These are phyloP conservation scores for Conoideocrella luteorostrata DNA, from an alignment of 2,329 filamentous ascomycete genomes.

Conservation along the genomic window DNA sequence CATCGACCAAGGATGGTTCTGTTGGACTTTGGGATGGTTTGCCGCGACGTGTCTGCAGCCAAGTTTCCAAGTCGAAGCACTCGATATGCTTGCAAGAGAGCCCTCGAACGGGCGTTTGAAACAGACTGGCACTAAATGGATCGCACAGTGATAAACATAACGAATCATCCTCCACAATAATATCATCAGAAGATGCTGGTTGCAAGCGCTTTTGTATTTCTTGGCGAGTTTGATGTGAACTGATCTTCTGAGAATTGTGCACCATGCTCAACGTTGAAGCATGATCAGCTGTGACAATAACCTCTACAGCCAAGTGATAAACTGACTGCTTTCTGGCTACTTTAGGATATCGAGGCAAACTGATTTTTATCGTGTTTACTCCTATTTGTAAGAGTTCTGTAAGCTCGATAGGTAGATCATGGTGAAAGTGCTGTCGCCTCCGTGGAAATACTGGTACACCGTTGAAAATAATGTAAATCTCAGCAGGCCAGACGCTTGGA, in stretches of 20 bases:
- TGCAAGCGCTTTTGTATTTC: conserved; percentile 48
- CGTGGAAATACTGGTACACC: conserved; percentile 48
- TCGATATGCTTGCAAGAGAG: conserved; percentile 67
- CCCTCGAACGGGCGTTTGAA: conserved; percentile 66
- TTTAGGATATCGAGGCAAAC: conserved; percentile 21
- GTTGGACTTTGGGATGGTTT: conserved; percentile 25
- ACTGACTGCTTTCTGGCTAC: conserved; percentile 16
- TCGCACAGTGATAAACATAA: conserved; percentile 57
- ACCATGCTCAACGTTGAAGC: conserved; percentile 35
- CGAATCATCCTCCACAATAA: conserved; percentile 51
- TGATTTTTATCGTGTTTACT: conserved; percentile 55
- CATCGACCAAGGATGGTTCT: conserved; percentile 55
- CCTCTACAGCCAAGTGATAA: conserved; percentile 64
- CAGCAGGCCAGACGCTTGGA: conserved; percentile 65
- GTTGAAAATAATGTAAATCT: conserved; percentile 66
- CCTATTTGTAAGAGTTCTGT: conserved; percentile 54
- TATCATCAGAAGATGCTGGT: conserved; percentile 44
- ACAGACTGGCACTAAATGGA: conserved; percentile 60
- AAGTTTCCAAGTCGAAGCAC: conserved; percentile 85
- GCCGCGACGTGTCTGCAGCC: conserved; percentile 59
- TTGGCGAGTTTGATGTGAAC: conserved; percentile 43
- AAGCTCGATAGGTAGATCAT: conserved; percentile 70
- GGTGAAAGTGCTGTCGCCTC: conserved; percentile 65
- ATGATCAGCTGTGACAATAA: conserved; percentile 51
- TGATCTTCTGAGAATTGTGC: conserved; percentile 27